Evolutionary conservation across 1,284 basidiomycete genomes (phyloP).

Genomic region (Meripilus lineatus): DNA sequence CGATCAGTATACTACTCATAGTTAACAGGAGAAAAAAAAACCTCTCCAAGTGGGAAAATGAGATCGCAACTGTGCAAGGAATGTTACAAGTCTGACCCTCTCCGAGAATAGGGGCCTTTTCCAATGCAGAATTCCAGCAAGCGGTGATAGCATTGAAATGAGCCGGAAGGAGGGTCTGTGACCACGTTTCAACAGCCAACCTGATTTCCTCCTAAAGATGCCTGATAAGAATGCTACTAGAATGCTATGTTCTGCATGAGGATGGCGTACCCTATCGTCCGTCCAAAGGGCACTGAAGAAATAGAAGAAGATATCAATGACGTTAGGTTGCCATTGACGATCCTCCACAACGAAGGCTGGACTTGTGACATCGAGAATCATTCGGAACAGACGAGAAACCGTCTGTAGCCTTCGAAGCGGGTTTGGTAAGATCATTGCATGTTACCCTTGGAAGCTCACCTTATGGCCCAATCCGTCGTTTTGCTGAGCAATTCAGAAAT

Average conservation of each 20-base stretch:
- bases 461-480: slow-evolving; percentile 32
- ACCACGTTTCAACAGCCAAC: slow-evolving; percentile 48
- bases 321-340: slow-evolving; percentile 59
- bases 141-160: slow-evolving; percentile 58
- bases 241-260: slow-evolving; percentile 4
- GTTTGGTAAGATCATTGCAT: neutral
- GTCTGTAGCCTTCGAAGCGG: slow-evolving; percentile 28
- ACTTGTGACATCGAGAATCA: slow-evolving; percentile 59
- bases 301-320: slow-evolving; percentile 50
- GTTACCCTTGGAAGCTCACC: slow-evolving; percentile 22
- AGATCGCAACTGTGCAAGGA: slow-evolving; percentile 58
- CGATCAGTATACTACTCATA: slow-evolving; percentile 3
- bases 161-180: slow-evolving; percentile 52
- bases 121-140: slow-evolving; percentile 61
- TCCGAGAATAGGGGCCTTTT: slow-evolving; percentile 52
- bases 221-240: neutral
- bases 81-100: slow-evolving; percentile 50
- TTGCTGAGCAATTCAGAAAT: slow-evolving; percentile 34
- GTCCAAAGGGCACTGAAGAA: slow-evolving; percentile 63
- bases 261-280: slow-evolving; percentile 47
- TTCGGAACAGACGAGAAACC: slow-evolving; percentile 51
- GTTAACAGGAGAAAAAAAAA: slow-evolving; percentile 20
- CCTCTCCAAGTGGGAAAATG: slow-evolving; percentile 64
- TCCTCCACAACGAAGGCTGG: slow-evolving; percentile 56
- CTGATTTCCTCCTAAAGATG: slow-evolving; percentile 58